Evolutionary conservation across 805 yeast genomes (phyloP), one percentile per base, ranked within the genome.

Genomic region (Lipomyces lipofer): DNA sequence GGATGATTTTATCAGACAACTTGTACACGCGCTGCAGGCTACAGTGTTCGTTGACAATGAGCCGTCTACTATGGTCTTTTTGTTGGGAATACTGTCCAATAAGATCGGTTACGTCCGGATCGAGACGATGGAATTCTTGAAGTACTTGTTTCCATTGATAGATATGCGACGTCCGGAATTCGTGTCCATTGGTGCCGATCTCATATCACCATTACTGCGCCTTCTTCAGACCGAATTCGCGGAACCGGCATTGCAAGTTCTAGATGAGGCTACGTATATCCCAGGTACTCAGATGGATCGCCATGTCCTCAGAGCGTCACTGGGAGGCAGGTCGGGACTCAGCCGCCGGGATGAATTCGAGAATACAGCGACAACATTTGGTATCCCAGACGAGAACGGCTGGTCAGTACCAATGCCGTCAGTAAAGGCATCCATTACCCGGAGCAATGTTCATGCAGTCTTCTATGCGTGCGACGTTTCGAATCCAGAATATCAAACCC

Each of bases 321-420:
- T 92, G 66, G 97, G 97, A 9, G 89, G 87, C 61, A 75, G 84
- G 12, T 80, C 88, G 7, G 76, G 86, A 62, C 21, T 51, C 35
- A 49, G 49, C 32, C 39, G 55, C 8, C 81, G 86, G 63, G 87
- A 85, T 59, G 95, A 88, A 60, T 86, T 85, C 66, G 96, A 87
- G 61, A 84, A 81, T 62, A 85, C 94, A 2, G 90, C 94, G 0
- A 89, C 97, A 0, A 73, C 94, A 51, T 95, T 90, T 73, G 99
- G 99, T 13, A 84, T 92, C 22, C 98, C 99, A 0, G 92, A 87
- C 58, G 96, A 88, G 10, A 83, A 86, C 65, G 99, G 99, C 1
- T 94, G 99, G 99, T 85, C 97, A 0, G 83, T 95, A 47, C 95
- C 98, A 1, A 86, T 88, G 92, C 97, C 99, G 1, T 88, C 92